These are phyloP conservation scores for Sutorius eximius DNA, from an alignment of 1,284 basidiomycete species.

Conservation along the genomic window DNA sequence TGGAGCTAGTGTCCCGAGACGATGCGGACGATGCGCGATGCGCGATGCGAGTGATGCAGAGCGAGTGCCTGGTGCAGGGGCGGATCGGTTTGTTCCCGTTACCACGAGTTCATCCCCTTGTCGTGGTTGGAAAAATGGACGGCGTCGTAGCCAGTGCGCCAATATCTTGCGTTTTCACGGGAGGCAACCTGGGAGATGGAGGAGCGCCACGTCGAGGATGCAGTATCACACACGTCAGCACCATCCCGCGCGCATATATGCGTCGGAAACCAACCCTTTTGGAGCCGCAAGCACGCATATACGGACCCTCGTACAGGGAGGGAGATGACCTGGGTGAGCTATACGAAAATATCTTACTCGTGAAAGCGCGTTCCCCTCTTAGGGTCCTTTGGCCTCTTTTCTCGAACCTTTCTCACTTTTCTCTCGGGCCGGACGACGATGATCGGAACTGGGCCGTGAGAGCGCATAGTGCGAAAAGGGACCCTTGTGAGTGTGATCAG, in stretches of 20 bases:
- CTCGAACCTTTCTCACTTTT: slow-evolving; percentile 80
- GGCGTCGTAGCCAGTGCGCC: slow-evolving; percentile 8
- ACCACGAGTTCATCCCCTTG: slow-evolving; percentile 16
- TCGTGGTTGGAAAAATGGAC: slow-evolving; percentile 11
- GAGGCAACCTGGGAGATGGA: slow-evolving; percentile 12
- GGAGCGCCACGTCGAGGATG: slow-evolving; percentile 4
- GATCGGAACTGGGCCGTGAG: slow-evolving; percentile 88
- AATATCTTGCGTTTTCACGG: slow-evolving; percentile 9
- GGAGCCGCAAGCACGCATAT: not conserved
- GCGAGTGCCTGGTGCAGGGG: no score
- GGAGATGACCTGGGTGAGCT: not conserved
- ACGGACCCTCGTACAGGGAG: not conserved
- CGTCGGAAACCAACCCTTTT: not conserved
- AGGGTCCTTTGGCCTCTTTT: slow-evolving; percentile 81
- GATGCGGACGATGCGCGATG: no score
- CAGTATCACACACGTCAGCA: not conserved
- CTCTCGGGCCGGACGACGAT: slow-evolving; percentile 89
- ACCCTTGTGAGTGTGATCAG: not conserved
- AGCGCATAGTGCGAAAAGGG: slow-evolving; percentile 60
- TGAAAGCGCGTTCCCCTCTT: slow-evolving; percentile 81
- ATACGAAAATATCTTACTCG: slow-evolving; percentile 37
- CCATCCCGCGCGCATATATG: not conserved
- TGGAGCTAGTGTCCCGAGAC: no score
- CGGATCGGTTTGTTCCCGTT: no score
- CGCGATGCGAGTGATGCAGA: no score